Base-by-base conservation (phyloP, 306 rosid genomes). In the Trichosanthes cucumerina region DNA sequence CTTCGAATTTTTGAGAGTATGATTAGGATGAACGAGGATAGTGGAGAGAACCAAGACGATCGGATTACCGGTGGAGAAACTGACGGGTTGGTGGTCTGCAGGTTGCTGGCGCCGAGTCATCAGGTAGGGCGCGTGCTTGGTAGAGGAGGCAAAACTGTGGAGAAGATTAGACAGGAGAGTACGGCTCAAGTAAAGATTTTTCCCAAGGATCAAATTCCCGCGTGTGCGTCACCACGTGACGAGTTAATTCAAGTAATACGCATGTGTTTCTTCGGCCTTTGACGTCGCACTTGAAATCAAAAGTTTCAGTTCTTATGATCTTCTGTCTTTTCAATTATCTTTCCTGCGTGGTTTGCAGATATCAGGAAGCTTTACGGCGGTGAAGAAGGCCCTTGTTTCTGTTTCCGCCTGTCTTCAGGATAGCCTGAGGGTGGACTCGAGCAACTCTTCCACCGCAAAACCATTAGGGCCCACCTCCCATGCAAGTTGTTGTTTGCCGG, bases 361-460 rank as follows among this genome's bases (percentile, higher is more conserved):
- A 76, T 80, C 92, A 33, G 91, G 96, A 83, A 87, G 73, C 75
- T 79, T 88, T 69, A 11, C 78, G n/a, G 87, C 90, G 12, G 97
- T 87, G 39, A 93, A 90, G 92, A 91, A 90, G 82, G 96, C 96
- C 18, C 87, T 93, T 53, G 77, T 88, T n/a, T 85, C 87, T 79
- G 87, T 93, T 84, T 86, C 96, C 18, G 74, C 85, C 77, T 89
- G 92, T 83, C 90, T 93, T 73, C 88, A 80, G 74, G 97, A 91
- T 73, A 79, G 52, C 84, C 82, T 81, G 53, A 83, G 82, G 82
- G 77, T 79, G 56, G 90, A 90, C 71, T 82, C 70, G 54, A 75
- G 72, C 43, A 87, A 86, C 79, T 83, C 82, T 56, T 86, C 86
- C 84, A 49, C 86, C 53, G 54, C 86, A 77, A 89, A 80, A 79